Base-by-base conservation (phyloP, 176 grass and related monocot species). In the Puya raimondii region DNA sequence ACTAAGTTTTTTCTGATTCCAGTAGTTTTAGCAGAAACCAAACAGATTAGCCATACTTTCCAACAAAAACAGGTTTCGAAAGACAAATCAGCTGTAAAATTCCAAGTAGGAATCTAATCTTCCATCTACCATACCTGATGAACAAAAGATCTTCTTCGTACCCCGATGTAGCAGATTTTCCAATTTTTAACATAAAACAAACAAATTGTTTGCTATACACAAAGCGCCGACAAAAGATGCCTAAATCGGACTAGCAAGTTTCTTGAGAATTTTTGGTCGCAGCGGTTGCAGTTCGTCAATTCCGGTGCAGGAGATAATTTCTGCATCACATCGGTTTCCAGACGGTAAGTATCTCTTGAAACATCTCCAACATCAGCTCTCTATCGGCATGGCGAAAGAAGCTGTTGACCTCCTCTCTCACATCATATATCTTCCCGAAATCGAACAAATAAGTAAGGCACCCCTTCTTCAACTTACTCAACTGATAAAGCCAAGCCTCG, bases 401-500 rank as follows among this genome's bases (percentile, higher is more conserved):
- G 48, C 50, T 65, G 53, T 78, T 54, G 23, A 99, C 85, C 56
- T 99, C 89, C 15, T 93, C 94, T 33, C 70, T 74, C 2, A 99
- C 85, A 23, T 99, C 89, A 42, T 93, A 81, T 47, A 93, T 93
- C 80, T 93, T 99, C 1, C 87, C 89, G 6, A 99, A 99, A 69
- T 88, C 89, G 5, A 99, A 92, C 63, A 99, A 61, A 71, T 93
- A 93, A 11, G 56, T 78, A 0, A 93, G 74, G 78, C 89, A 99
- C 15, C 88, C 94, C 65, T 88, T 99, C 80, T 99, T 99, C 50
- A 99, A 78, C 71, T 78, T 77, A 23, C 69, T 68, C 2, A 99
- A 84, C 58, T 79, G 53, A 65, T 80, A 69, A 12, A 99, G 71
- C 94, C 94, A 99, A 54, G 94, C 86, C 3, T 88, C 69, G 5